These are phyloP conservation scores for Salvia rosmarinus DNA, from an alignment of 257 asterid species.

Conservation along the genomic window DNA sequence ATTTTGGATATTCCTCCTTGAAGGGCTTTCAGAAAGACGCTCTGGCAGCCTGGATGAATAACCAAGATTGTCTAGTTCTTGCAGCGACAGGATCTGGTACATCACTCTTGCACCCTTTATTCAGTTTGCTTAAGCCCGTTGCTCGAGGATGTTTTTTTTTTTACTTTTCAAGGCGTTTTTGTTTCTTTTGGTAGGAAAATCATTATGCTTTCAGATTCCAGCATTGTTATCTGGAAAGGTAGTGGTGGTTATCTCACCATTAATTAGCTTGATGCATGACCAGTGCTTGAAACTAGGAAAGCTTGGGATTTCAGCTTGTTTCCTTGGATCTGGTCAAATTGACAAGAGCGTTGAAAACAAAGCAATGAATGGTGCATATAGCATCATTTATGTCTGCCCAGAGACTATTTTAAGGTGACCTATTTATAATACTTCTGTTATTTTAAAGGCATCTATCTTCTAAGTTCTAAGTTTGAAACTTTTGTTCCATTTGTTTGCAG, in stretches of 20 bases:
- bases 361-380: constrained; percentile 70
- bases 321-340: constrained; percentile 87
- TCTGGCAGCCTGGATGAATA: constrained; percentile 63
- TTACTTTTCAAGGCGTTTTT: constrained; percentile 23
- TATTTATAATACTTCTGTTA: not conserved
- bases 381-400: constrained; percentile 75
- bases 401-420: constrained; percentile 73
- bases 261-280: constrained; percentile 89
- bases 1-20: constrained; percentile 63
- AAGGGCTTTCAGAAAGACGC: constrained; percentile 74
- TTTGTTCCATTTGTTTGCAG: constrained; percentile 44
- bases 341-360: constrained; percentile 70
- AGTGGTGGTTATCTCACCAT: constrained; percentile 77
- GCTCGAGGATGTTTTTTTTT: constrained; percentile 18
- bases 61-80: constrained; percentile 68
- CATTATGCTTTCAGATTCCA: constrained; percentile 76
- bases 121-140: constrained; percentile 8
- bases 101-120: constrained; percentile 16
- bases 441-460: constrained; percentile 24
- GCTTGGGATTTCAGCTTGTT: constrained; percentile 79
- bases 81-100: constrained; percentile 90
- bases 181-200: constrained; percentile 58
- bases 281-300: constrained; percentile 77
- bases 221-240: constrained; percentile 76
- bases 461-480: constrained; percentile 27